Evolutionary conservation across 1,284 basidiomycete species (phyloP), one percentile per base, ranked within the genome.

Genomic region (Peniophora sp.): DNA sequence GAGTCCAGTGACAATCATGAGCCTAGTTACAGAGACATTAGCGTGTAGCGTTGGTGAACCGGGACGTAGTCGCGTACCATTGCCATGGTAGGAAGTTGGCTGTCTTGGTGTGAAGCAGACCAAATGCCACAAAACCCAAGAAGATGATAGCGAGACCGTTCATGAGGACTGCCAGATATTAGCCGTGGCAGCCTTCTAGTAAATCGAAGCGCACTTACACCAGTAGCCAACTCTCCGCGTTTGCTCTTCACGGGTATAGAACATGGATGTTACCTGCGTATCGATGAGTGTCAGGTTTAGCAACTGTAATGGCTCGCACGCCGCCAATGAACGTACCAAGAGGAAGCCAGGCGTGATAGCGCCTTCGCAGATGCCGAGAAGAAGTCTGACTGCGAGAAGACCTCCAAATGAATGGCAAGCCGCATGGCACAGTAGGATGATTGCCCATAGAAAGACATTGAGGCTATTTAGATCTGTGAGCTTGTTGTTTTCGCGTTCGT

Each of bases 281-380:
- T 16, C 19, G 38, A 8, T 32, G 8, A 24, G 45, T 32, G 12
- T 32, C 17, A 5, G 45, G 71, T 84, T 47, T 86, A n/a, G n/a
- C n/a, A n/a, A n/a, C n/a, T n/a, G n/a, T n/a, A n/a, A n/a, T n/a
- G 34, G 10, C 34, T n/a, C n/a, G 34, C 34, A 10, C 34, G 10
- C n/a, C 10, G 10, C 34, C 34, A 20, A 20, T 16, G 16, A 20
- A n/a, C 38, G 16, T 41, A 41, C 79, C 51, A 91, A 80, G 71
- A 90, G 67, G 66, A 90, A 91, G 0, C 83, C 84, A 0, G 84
- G 81, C 0, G 86, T 89, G 57, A 91, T 85, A 2, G 80, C 81
- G 0, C 86, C 88, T 65, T 92, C 88, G 57, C 86, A 87, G 62
- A 83, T 77, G 32, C 89, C 89, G 3, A 91, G 68, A 20, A 87